Base-by-base conservation (phyloP, 75 land plant genomes). In the Picea glauca region DNA sequence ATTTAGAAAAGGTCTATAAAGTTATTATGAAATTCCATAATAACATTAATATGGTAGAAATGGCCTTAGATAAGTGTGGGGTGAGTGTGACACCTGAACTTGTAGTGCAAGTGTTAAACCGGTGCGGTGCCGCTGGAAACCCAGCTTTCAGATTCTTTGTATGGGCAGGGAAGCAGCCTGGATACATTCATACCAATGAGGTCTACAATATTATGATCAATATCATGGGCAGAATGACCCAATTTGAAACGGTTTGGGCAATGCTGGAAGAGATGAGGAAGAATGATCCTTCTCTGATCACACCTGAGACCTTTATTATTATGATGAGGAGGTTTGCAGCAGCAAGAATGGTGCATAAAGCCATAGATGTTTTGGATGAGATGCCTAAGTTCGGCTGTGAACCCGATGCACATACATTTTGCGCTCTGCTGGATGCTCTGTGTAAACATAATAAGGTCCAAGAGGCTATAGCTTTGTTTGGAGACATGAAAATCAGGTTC, bases 291-390 rank as follows among this genome's bases (percentile, higher is more conserved):
- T 56, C 58, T 75, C 33, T 87, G n/a, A 63, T 91, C 13, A 50
- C 86, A 2, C 76, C 83, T 2, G 87, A 87, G 1, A 76, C 89
- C 56, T 89, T 91, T 83, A 77, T 85, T 13, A 80, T 83, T 57
- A 81, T 91, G 80, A 85, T 91, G 77, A 82, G 93, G 75, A 85
- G 91, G 46, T 89, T 91, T 78, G 93, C 89, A 12, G 80, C 91
- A 20, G 84, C 89, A 2, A 83, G 86, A 38, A 80, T 91, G 86
- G 91, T 91, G 13, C 79, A 82, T 43, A 89, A 85, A 26, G 93
- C 93, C 4, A 73, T 91, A 23, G 80, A 89, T 57, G 84, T 91
- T 76, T 78, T 91, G 57, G 91, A 91, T 64, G 93, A 91, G 70
- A 91, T 91, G 93, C 89, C 90, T 15, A 83, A 85, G 64, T 91